Conservation (phyloP, 139 green algal genomes). For the Spirogloea muscicola region DNA sequence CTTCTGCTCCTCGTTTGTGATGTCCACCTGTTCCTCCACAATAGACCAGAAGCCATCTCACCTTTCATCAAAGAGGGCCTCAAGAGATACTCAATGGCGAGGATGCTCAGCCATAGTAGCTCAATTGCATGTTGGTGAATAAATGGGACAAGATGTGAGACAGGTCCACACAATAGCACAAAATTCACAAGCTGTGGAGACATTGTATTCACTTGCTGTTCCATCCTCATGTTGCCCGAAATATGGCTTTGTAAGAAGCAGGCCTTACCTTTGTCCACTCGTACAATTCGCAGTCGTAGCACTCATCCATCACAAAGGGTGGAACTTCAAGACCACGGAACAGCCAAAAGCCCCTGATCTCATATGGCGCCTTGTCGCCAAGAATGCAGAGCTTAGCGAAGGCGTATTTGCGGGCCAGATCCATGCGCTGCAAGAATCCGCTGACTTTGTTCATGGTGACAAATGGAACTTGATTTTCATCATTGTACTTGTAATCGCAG, state of each 20-base stretch:
- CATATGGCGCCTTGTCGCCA: constrained; percentile 54
- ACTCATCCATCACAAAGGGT: constrained; percentile 58
- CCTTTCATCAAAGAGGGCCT: neutral
- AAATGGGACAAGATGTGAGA: neutral
- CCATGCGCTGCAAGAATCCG: constrained; percentile 65
- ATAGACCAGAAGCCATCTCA: no score
- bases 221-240: no score
- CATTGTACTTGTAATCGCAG: constrained; percentile 67
- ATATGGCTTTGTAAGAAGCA: no score
- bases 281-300: constrained; percentile 64
- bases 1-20: constrained; percentile 47
- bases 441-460: constrained; percentile 68
- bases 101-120: neutral
- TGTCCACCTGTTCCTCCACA: constrained; percentile 12
- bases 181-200: neutral
- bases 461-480: constrained; percentile 67
- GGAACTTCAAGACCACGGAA: constrained; percentile 63
- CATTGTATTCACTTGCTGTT: no score
- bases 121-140: neutral
- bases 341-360: constrained; percentile 61
- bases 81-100: neutral
- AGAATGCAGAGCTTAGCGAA: constrained; percentile 69
- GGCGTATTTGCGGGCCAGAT: constrained; percentile 63
- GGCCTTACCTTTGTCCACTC: constrained; percentile 58
- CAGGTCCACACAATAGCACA: neutral